phyloP scores from a whole-genome alignment of 2,329 filamentous ascomycete species.

The Phaeosphaeriaceae sp. region DNA sequence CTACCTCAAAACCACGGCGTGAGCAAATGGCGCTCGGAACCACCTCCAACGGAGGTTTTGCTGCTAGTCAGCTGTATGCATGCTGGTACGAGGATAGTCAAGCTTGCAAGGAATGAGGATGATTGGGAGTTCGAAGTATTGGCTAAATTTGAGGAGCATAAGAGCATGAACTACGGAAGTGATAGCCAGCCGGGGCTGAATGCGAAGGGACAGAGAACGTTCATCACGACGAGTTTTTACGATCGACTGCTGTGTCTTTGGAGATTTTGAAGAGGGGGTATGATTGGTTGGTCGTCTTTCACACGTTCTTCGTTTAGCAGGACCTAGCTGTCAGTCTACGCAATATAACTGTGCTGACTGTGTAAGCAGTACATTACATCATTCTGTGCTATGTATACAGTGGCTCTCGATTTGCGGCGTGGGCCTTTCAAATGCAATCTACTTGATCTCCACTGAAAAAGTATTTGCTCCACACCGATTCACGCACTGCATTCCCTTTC shows the following conservation, averaged over 20 bases:
- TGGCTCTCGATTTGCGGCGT: no score
- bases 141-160: slow-evolving; percentile 80
- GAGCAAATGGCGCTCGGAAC: slow-evolving; percentile 23
- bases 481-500: no score
- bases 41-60: slow-evolving; percentile 24
- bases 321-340: neutral
- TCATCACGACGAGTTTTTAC: slow-evolving; percentile 80
- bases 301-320: no score
- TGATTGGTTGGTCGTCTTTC: neutral
- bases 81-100: slow-evolving; percentile 76
- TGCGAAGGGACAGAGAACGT: slow-evolving; percentile 45
- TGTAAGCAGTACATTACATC: neutral
- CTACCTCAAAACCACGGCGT: slow-evolving; percentile 18
- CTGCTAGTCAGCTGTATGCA: slow-evolving; percentile 90
- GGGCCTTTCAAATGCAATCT: no score
- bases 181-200: slow-evolving; percentile 64
- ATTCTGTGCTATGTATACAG: no score
- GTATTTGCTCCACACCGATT: no score
- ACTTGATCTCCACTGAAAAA: neutral
- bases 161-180: slow-evolving; percentile 95
- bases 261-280: slow-evolving; percentile 48
- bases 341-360: neutral
- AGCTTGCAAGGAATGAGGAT: slow-evolving; percentile 44
- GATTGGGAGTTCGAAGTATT: slow-evolving; percentile 71
- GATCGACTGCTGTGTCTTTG: slow-evolving; percentile 75